Evolutionary conservation across 345 rosid genomes (phyloP).

Genomic region (Eucalyptus globulus): DNA sequence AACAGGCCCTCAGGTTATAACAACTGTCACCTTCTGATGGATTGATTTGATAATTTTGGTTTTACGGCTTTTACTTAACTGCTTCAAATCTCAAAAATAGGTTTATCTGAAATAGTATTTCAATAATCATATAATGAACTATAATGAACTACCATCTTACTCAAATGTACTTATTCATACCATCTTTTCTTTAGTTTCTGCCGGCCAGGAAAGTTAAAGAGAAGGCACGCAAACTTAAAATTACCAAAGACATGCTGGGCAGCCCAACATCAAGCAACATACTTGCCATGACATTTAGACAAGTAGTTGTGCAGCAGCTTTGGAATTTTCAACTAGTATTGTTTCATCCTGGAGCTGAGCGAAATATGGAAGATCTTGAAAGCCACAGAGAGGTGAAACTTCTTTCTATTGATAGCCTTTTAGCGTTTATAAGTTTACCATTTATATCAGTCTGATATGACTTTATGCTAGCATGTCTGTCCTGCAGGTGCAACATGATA

Average conservation of each 20-base stretch:
- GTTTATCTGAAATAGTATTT: neutral
- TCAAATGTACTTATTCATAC: neutral
- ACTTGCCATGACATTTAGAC: constrained; percentile 86
- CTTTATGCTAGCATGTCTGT: constrained; percentile 19
- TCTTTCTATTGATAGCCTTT: neutral
- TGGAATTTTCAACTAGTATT: constrained; percentile 67
- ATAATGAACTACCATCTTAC: neutral
- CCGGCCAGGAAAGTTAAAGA: constrained; percentile 72
- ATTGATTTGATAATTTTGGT: neutral
- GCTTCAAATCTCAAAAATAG: neutral
- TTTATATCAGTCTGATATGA: constrained; percentile 4
- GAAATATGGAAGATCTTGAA: constrained; percentile 59
- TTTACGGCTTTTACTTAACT: neutral
- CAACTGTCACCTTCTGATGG: neutral
- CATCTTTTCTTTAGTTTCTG: constrained; percentile 44
- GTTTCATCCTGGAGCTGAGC: constrained; percentile 57
- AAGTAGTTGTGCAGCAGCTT: constrained; percentile 67
- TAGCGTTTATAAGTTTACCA: neutral
- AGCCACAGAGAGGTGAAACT: constrained; percentile 65
- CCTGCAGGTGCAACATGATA: constrained; percentile 34
- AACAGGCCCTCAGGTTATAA: neutral
- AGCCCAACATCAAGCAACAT: constrained; percentile 41
- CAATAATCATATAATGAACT: neutral
- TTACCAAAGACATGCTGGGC: constrained; percentile 26
- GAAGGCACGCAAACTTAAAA: constrained; percentile 43